A percentile compares a stretch with the other conserved stretches of the same genome.
Evolutionary conservation across 192 early-diverging fungal species (phyloP).

Genomic region (Dispira parvispora): DNA sequence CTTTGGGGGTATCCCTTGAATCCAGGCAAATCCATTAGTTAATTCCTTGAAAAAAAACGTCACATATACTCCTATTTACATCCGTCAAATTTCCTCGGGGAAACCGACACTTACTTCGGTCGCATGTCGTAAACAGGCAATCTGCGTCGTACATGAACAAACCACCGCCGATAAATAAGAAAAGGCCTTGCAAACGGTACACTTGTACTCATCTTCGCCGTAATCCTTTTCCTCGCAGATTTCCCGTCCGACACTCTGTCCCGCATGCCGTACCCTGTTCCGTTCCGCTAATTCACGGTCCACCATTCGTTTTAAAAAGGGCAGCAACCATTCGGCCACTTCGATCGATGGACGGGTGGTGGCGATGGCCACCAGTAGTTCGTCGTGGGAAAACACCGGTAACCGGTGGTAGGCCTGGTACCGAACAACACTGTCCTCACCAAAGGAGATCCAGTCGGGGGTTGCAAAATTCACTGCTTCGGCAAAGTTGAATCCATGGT

Average conservation of each 20-base stretch:
- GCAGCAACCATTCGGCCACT: slow-evolving; percentile 22
- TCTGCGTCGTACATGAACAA: slow-evolving; percentile 35
- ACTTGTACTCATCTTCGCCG: slow-evolving; percentile 44
- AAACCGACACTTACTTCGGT: too few species aligned
- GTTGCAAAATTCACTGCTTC: slow-evolving; percentile 97
- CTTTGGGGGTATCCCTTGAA: not conserved
- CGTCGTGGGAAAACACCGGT: slow-evolving; percentile 93
- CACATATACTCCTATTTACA: not conserved
- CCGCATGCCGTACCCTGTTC: slow-evolving; percentile 15
- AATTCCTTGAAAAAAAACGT: not conserved
- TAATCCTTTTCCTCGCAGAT: slow-evolving; percentile 26
- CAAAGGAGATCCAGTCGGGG: slow-evolving; percentile 76
- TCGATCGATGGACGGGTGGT: not conserved
- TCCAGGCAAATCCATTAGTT: too few species aligned
- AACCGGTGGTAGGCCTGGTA: slow-evolving; percentile 64
- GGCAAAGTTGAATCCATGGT: slow-evolving; percentile 93
- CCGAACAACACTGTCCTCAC: slow-evolving; percentile 55
- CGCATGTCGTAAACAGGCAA: slow-evolving; percentile 47
- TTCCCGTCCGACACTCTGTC: slow-evolving; percentile 17
- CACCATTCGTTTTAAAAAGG: slow-evolving; percentile 29
- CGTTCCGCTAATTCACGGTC: slow-evolving; percentile 38
- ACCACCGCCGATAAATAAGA: slow-evolving; percentile 49
- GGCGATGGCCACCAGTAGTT: slow-evolving; percentile 52
- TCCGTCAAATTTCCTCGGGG: slow-evolving; percentile 18
- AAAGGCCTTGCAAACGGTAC: slow-evolving; percentile 50